Conservation (phyloP, 2,329 filamentous ascomycete genomes). For the Beauveria australis region DNA sequence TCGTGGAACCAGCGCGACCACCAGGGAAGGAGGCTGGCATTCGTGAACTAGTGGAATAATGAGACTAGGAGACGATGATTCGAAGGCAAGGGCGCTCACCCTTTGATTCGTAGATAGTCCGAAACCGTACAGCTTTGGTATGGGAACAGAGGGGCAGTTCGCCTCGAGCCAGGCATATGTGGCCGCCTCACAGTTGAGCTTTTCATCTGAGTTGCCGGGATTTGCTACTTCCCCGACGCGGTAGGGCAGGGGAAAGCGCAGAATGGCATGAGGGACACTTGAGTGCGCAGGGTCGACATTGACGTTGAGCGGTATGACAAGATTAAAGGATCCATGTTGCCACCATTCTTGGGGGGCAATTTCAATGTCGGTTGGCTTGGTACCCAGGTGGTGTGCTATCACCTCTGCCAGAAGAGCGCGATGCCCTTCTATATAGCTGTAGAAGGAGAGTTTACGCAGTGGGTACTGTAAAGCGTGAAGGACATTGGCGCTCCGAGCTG, state of each 20-base stretch:
- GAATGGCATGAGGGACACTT: constrained; percentile 12
- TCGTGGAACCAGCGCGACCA: constrained; percentile 1
- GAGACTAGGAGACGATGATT: background rate
- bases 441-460: constrained; percentile 12
- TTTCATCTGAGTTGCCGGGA: constrained; percentile 32
- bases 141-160: constrained; percentile 28
- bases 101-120: constrained; percentile 11
- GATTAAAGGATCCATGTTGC: constrained; percentile 27
- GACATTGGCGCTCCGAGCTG: constrained; percentile 9
- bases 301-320: constrained; percentile 23
- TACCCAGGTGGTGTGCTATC: constrained; percentile 1
- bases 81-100: background rate
- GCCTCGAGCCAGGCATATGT: constrained; percentile 31
- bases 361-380: background rate
- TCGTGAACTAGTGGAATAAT: background rate
- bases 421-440: constrained; percentile 11
- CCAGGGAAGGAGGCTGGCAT: background rate
- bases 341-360: constrained; percentile 14
- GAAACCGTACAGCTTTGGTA: constrained; percentile 20
- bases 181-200: constrained; percentile 29
- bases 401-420: background rate
- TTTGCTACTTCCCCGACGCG: constrained; percentile 27
- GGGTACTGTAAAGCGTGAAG: constrained; percentile 13
- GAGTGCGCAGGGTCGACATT: constrained; percentile 1
- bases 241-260: constrained; percentile 26